Percentiles rank a stretch among this genome's conserved stretches.
Evolutionary conservation across 805 yeast species (phyloP).

Genomic region (Nematodospora valgi): DNA sequence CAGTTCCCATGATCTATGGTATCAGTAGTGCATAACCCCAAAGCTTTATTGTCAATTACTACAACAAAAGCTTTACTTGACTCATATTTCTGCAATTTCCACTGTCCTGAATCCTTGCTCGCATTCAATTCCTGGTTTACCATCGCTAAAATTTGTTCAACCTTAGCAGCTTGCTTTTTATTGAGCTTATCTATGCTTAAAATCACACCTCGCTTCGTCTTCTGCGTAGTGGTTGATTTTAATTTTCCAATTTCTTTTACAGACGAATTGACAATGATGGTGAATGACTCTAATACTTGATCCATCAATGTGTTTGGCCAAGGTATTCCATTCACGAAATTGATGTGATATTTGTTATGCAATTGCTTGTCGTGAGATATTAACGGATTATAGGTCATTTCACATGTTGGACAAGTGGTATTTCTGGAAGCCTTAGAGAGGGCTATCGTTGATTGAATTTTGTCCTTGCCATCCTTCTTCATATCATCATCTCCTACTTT

Average conservation of each 20-base stretch:
- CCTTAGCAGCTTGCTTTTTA: slow-evolving; percentile 21
- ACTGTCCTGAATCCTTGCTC: slow-evolving; percentile 31
- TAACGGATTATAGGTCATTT: slow-evolving; percentile 48
- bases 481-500: slow-evolving; percentile 4
- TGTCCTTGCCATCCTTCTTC: slow-evolving; percentile 6
- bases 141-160: slow-evolving; percentile 39
- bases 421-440: slow-evolving; percentile 10
- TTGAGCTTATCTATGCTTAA: slow-evolving; percentile 20
- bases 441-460: slow-evolving; percentile 17
- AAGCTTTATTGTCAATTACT: slow-evolving; percentile 42
- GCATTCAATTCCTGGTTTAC: slow-evolving; percentile 64
- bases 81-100: slow-evolving; percentile 21
- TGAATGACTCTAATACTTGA: slow-evolving; percentile 6
- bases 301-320: slow-evolving; percentile 30
- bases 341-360: slow-evolving; percentile 52
- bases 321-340: slow-evolving; percentile 45
- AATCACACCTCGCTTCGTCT: slow-evolving; percentile 17
- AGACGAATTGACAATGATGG: slow-evolving; percentile 32
- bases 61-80: slow-evolving; percentile 44
- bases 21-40: slow-evolving; percentile 59
- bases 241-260: slow-evolving; percentile 21
- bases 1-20: slow-evolving; percentile 36
- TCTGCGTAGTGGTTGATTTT: slow-evolving; percentile 29
- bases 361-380: slow-evolving; percentile 38
- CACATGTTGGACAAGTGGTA: slow-evolving; percentile 46